Evolutionary conservation across 495 filamentous ascomycete species (phyloP).

Genomic region (Neurospora pannonica): DNA sequence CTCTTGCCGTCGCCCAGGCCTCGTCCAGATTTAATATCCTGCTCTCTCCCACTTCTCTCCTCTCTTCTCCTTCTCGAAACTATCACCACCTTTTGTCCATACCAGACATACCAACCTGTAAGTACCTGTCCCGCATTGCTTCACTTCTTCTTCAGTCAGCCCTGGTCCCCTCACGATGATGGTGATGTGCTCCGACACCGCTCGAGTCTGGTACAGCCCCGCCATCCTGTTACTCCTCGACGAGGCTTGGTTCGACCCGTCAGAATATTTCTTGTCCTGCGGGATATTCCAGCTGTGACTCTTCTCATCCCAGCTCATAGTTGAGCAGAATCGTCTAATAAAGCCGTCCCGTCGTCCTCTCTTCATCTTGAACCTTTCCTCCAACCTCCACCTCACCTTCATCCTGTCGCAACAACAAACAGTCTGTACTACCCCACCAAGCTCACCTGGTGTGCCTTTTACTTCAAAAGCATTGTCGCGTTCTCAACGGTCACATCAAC

Average conservation of each 20-base stretch:
- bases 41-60: not conserved
- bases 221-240: not conserved
- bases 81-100: not conserved
- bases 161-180: not conserved
- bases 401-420: slow-evolving; percentile 1
- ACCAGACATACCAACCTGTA: slow-evolving; percentile 6
- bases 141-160: not conserved
- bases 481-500: not conserved
- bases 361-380: not conserved
- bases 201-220: not conserved
- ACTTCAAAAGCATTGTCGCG: not conserved
- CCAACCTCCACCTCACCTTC: not conserved
- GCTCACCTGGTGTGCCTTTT: not conserved
- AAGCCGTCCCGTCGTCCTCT: not conserved
- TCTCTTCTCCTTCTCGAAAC: not conserved
- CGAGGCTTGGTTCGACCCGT: not conserved
- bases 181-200: not conserved
- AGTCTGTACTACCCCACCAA: not conserved
- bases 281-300: slow-evolving; percentile 12
- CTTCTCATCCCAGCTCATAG: not conserved
- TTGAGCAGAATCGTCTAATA: slow-evolving; percentile 18
- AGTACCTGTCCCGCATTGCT: not conserved
- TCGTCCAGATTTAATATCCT: not conserved
- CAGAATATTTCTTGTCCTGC: slow-evolving; percentile 5
- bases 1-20: slow-evolving; percentile 8